Conservation (phyloP, 176 grass and related monocot genomes). For the Oryza brachyantha region DNA sequence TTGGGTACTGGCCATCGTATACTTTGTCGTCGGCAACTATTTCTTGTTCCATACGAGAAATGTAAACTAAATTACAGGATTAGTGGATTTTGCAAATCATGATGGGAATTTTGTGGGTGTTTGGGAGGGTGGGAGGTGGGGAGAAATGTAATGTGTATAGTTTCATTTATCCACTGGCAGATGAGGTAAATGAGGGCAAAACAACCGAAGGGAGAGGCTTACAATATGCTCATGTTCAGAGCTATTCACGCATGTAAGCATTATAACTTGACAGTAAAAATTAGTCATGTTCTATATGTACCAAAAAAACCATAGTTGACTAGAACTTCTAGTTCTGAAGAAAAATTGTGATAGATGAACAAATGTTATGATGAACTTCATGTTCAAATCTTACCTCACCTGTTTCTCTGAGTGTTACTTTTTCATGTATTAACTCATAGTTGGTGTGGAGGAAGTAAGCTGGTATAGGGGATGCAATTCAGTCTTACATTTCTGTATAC, state of each 20-base stretch:
- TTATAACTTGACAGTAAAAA: neutral
- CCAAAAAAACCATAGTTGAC: neutral
- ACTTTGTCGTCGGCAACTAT: neutral
- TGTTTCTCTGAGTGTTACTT: constrained; percentile 5
- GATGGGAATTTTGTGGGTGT: neutral
- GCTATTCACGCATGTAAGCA: neutral
- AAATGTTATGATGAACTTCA: constrained; percentile 17
- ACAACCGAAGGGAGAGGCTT: neutral
- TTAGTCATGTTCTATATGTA: neutral
- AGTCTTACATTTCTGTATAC: neutral
- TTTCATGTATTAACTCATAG: neutral
- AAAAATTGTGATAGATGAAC: neutral
- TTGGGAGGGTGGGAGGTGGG: neutral
- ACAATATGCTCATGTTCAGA: neutral
- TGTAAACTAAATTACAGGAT: neutral
- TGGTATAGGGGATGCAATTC: neutral
- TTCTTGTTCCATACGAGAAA: neutral
- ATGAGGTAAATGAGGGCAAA: neutral
- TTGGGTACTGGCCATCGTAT: neutral
- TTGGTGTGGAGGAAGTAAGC: neutral
- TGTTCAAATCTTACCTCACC: neutral
- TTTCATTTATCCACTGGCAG: neutral
- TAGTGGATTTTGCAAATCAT: neutral
- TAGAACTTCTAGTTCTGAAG: constrained; percentile 12
- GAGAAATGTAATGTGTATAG: neutral